A percentile compares a stretch with the other conserved stretches of the same genome.
These are phyloP conservation scores for Zanthoxylum bungeanum DNA, from an alignment of 345 rosid species.

Conservation along the genomic window DNA sequence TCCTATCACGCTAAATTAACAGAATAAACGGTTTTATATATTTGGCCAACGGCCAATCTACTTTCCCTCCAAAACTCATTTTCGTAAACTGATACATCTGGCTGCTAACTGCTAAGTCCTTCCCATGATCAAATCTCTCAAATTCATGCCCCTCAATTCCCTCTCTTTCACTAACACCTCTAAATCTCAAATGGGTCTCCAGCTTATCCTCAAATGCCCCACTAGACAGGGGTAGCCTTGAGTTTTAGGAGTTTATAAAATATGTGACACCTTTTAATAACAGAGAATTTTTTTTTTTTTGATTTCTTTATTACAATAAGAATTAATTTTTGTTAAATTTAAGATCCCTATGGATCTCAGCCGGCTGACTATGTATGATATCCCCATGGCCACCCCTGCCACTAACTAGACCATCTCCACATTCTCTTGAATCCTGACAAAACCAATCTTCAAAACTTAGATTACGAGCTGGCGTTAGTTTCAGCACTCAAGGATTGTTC, in stretches of 20 bases:
- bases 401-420: slow-evolving; percentile 16
- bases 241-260: no score
- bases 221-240: no score
- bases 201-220: slow-evolving; percentile 13
- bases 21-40: no score
- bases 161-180: slow-evolving; percentile 11
- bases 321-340: no score
- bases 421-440: slow-evolving; percentile 16
- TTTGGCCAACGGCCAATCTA: neutral
- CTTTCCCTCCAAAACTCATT: slow-evolving; percentile 4
- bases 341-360: no score
- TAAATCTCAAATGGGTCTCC: slow-evolving; percentile 38
- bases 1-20: neutral
- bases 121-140: slow-evolving; percentile 34
- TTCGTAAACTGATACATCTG: neutral
- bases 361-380: no score
- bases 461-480: slow-evolving; percentile 43
- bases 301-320: no score
- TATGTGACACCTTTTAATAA: no score
- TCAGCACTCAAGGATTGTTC: slow-evolving; percentile 62
- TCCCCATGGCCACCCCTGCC: no score
- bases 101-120: neutral
- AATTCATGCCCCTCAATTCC: slow-evolving; percentile 12
- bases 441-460: neutral
- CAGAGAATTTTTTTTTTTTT: no score